A percentile compares a stretch with the other conserved stretches of the same genome.
phyloP scores from a whole-genome alignment of 1,139 yeast species.

The Blastobotrys elegans region DNA sequence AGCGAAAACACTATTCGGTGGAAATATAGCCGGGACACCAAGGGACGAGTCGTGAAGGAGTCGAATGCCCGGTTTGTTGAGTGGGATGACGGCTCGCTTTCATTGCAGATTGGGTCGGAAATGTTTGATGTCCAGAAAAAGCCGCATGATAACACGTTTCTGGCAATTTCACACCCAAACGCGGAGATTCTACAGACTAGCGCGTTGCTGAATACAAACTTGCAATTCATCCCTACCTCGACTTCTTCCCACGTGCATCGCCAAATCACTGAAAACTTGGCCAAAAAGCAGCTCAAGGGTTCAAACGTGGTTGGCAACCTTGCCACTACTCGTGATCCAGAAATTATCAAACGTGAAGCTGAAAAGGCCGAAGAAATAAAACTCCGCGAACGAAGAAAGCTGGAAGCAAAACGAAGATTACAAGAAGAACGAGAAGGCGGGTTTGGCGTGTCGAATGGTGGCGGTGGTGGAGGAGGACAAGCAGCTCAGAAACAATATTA shows the following conservation, averaged over 20 bases:
- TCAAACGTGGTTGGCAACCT: slow-evolving; percentile 61
- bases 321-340: slow-evolving; percentile 83
- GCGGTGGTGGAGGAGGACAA: slow-evolving; percentile 31
- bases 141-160: slow-evolving; percentile 65
- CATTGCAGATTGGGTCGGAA: slow-evolving; percentile 83
- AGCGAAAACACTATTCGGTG: slow-evolving; percentile 87
- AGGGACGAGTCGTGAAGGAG: slow-evolving; percentile 63
- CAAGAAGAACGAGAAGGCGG: slow-evolving; percentile 55
- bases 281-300: slow-evolving; percentile 51
- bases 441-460: slow-evolving; percentile 1
- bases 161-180: slow-evolving; percentile 67
- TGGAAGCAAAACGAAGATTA: slow-evolving; percentile 56
- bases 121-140: slow-evolving; percentile 67
- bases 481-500: slow-evolving; percentile 33
- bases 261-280: slow-evolving; percentile 72
- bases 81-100: slow-evolving; percentile 91
- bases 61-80: slow-evolving; percentile 85
- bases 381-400: slow-evolving; percentile 39
- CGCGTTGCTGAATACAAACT: slow-evolving; percentile 43
- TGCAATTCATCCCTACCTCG: slow-evolving; percentile 83
- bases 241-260: slow-evolving; percentile 78
- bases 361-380: slow-evolving; percentile 63
- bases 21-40: slow-evolving; percentile 71
- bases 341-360: slow-evolving; percentile 70
- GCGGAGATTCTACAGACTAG: slow-evolving; percentile 62